Evolutionary conservation across 495 filamentous ascomycete genomes (phyloP), one percentile per base, ranked within the genome.

Genomic region (Filosporella fistucella): DNA sequence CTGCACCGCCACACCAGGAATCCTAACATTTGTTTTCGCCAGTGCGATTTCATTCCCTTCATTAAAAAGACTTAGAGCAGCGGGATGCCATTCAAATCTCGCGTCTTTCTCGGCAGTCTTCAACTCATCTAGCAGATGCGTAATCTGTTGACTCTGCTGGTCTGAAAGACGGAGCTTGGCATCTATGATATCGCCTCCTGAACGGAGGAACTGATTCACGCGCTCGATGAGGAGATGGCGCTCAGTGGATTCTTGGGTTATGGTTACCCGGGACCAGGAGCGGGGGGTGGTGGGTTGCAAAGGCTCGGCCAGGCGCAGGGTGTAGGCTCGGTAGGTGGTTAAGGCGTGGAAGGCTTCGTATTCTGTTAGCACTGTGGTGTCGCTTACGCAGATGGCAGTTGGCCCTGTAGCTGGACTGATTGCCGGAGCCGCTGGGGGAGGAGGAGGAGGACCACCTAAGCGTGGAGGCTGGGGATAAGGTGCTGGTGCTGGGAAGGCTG

Each of bases 71-170:
- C 35, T 42, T 7, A 57, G 26, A n/a, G 43, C 54, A 17, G 33
- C 54, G 43, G 43, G 49, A 22, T 12, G 43, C 54, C 54, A 57
- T 16, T 57, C 54, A 25, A 57, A 57, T 9, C 54, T 16, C 2
- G 10, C 5, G 25, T 57, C 54, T 12, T 41, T n/a, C 14, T 57
- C 54, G 0, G 5, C 16, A 11, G 12, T 6, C 16, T 43, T 48
- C 2, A 57, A 14, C 17, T 52, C 49, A 18, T 52, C 49, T 22
- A 57, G 44, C 4, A 57, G 22, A 12, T 45, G 48, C 3, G 39
- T 42, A 1, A 57, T 45, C 42, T 57, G 54, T 11, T 21, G 20
- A 29, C n/a, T 37, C 38, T 57, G 54, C 10, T 52, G 37, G 4
- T 45, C 40, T 23, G 54, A 25, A 1, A 57, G 40, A 25, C 40